Base-by-base conservation (phyloP, 1,284 basidiomycete species). In the Anthracocystis walkeri region DNA sequence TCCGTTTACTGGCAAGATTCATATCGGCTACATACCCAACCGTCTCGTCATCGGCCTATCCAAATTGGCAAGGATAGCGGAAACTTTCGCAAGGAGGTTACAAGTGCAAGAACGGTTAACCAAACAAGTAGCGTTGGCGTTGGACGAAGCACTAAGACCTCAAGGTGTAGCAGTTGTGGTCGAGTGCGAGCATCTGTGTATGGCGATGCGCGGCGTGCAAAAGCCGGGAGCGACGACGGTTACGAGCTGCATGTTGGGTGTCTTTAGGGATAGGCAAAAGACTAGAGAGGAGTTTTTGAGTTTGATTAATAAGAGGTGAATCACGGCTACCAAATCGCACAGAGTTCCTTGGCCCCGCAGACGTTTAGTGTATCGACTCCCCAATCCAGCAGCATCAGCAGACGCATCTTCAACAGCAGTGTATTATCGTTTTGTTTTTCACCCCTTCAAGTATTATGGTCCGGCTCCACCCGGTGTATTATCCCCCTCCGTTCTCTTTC, bases 181-280 rank as follows among this genome's bases (percentile, higher is more conserved):
- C 38, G 78, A 80, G 55, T 75, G 65, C 83, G 96, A 95, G 42
- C 97, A 99, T 87, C 90, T 99, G 87, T 99, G 97, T 85, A 99
- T 99, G 97, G 95, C 95, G 1, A 99, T 99, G 95, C 91, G 97
- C 65, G 97, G 97, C 44, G 97, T 99, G 1, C 97, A 99, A 87
- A 99, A 99, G 87, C 96, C 96, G 2, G 96, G 97, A 29, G 90
- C 96, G 7, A 90, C 92, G 21, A 99, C 97, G 0, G 93, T 97
- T 35, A 99, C 97, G 1, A 95, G 93, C n/a, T 97, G 95, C 79
- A 99, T 99, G 97, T 88, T 98, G 59, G 97, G 97, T 12, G 97
- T 94, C 82, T 99, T 99, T 89, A 90, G 97, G 60, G 92, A 93
- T 14, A 92, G 95, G 78, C 94, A 97, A 86, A 99, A 99, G 88